Percentiles rank a stretch among this genome's conserved stretches.
phyloP scores from a whole-genome alignment of 148 eudicot species.

The Euryodendron excelsum region DNA sequence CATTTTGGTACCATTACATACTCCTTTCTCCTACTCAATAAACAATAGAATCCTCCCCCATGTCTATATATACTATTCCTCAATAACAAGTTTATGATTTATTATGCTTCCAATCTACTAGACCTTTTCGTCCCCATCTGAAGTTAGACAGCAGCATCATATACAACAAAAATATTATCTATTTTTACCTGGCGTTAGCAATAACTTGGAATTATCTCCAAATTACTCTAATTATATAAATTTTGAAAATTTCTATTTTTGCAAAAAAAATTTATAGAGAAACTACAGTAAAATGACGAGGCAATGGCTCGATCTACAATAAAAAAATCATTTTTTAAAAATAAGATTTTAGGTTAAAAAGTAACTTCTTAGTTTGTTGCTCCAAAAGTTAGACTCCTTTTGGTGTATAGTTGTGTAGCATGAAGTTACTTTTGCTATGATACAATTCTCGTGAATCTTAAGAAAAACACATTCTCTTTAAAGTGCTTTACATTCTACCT shows the following conservation, averaged over 20 bases:
- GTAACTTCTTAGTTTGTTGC: too few species aligned
- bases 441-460: too few species aligned
- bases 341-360: too few species aligned
- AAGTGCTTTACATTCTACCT: too few species aligned
- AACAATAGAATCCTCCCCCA: too few species aligned
- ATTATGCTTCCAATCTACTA: background rate
- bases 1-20: slow-evolving; percentile 3
- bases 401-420: too few species aligned
- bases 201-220: background rate
- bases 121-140: background rate
- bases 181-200: background rate
- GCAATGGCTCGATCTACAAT: too few species aligned
- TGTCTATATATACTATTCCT: background rate
- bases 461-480: too few species aligned
- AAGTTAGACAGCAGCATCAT: background rate
- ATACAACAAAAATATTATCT: background rate
- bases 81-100: background rate
- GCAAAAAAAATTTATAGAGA: background rate
- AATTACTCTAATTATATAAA: background rate
- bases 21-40: background rate
- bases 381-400: too few species aligned
- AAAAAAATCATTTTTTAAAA: too few species aligned
- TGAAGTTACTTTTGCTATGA: too few species aligned
- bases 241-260: background rate
- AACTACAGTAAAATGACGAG: too few species aligned